A percentile compares a stretch with the other conserved stretches of the same genome.
These are phyloP conservation scores for Neurospora crassa DNA, from an alignment of 2,329 filamentous ascomycete species.

Conservation along the genomic window DNA sequence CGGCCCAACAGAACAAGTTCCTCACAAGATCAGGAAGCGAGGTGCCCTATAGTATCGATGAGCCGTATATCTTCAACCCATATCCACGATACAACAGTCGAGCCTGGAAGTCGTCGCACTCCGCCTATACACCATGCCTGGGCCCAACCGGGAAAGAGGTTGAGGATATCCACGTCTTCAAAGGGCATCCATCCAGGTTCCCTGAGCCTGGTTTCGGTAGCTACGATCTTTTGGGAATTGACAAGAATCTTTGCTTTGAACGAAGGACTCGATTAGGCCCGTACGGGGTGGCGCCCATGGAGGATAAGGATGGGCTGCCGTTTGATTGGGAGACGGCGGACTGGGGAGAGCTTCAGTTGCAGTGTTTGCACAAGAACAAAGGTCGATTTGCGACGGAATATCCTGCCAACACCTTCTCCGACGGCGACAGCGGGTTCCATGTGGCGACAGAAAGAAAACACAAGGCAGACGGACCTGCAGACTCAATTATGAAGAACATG, in stretches of 20 bases:
- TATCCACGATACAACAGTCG: constrained; percentile 61
- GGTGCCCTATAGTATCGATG: constrained; percentile 31
- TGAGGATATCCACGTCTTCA: constrained; percentile 56
- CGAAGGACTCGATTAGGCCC: constrained; percentile 59
- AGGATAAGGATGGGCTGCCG: constrained; percentile 33
- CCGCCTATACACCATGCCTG: constrained; percentile 52
- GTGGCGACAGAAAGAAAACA: constrained; percentile 4
- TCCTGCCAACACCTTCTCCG: constrained; percentile 33
- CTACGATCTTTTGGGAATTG: constrained; percentile 49
- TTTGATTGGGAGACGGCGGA: constrained; percentile 55
- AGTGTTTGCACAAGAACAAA: constrained; percentile 56
- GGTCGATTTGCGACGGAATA: constrained; percentile 46
- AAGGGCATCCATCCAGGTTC: constrained; percentile 48
- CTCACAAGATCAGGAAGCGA: constrained; percentile 17
- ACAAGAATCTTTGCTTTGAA: constrained; percentile 57
- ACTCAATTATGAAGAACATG: not conserved
- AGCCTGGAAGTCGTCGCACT: constrained; percentile 48
- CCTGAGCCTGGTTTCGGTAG: constrained; percentile 54
- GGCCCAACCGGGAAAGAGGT: constrained; percentile 51
- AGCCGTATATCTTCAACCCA: constrained; percentile 54
- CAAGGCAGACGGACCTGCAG: not conserved
- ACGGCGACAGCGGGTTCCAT: constrained; percentile 9
- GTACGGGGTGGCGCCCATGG: constrained; percentile 46
- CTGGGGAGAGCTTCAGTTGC: constrained; percentile 62
- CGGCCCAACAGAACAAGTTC: constrained; percentile 21